A percentile compares a stretch with the other conserved stretches of the same genome.
Evolutionary conservation across 345 rosid genomes (phyloP).

Genomic region (Eucalyptus caleyi): DNA sequence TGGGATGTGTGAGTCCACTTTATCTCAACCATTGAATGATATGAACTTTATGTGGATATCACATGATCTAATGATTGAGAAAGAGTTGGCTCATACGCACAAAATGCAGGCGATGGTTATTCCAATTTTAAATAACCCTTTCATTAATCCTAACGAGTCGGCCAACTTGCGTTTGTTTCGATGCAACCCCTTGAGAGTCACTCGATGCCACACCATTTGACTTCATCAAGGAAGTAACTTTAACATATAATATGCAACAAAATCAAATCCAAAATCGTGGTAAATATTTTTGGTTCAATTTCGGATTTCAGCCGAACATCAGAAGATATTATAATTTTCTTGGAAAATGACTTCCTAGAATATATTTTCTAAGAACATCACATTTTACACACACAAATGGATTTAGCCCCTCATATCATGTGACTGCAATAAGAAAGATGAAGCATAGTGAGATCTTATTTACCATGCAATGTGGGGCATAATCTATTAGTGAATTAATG

Average conservation of each 20-base stretch:
- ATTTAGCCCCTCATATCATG: neutral
- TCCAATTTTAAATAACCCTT: too few species aligned
- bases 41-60: neutral
- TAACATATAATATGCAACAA: too few species aligned
- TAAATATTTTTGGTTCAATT: too few species aligned
- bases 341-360: too few species aligned
- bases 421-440: neutral
- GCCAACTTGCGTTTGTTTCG: too few species aligned
- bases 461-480: neutral
- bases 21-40: neutral
- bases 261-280: too few species aligned
- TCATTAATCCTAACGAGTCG: too few species aligned
- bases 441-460: neutral
- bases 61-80: neutral
- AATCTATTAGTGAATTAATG: neutral
- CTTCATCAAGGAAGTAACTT: too few species aligned
- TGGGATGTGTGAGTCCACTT: neutral
- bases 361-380: too few species aligned
- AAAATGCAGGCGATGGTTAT: neutral
- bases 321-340: fast-evolving
- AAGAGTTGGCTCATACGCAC: neutral
- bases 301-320: fast-evolving
- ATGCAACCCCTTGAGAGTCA: too few species aligned
- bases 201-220: too few species aligned
- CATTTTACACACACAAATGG: fast-evolving